These are phyloP conservation scores for Sphaerobolus stellatus DNA, from an alignment of 1,284 basidiomycete species.

Conservation along the genomic window DNA sequence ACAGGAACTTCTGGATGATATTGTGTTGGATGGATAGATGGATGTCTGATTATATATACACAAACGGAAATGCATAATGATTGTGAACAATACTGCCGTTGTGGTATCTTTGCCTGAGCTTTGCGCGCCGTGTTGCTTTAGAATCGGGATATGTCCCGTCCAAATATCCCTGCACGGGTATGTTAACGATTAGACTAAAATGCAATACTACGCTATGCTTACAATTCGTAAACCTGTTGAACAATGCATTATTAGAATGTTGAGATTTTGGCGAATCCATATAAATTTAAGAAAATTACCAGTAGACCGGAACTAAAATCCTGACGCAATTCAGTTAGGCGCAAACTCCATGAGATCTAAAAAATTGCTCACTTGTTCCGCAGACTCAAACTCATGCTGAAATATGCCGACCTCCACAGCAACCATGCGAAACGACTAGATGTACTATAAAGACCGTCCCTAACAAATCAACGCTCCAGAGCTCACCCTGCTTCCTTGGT, in stretches of 20 bases:
- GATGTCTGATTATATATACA: too few relatives aligned
- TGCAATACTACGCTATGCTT: conserved; percentile 19
- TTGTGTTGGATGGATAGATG: too few relatives aligned
- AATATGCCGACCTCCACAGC: conserved; percentile 78
- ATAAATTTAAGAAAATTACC: conserved; percentile 41
- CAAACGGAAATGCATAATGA: too few relatives aligned
- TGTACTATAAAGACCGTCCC: conserved; percentile 15
- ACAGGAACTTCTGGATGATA: neutral
- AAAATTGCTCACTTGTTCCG: conserved; percentile 75
- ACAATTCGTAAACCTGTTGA: conserved; percentile 57
- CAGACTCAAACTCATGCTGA: conserved; percentile 73
- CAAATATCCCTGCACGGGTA: conserved; percentile 62
- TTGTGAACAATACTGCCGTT: too few relatives aligned
- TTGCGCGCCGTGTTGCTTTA: conserved; percentile 42
- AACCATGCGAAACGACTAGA: conserved; percentile 64
- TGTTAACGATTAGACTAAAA: conserved; percentile 30
- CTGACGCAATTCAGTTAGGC: conserved; percentile 31
- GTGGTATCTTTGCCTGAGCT: too few relatives aligned
- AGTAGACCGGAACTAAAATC: conserved; percentile 71
- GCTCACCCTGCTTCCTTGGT: conserved; percentile 59
- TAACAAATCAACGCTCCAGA: conserved; percentile 17
- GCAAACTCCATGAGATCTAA: too few relatives aligned
- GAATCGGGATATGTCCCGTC: conserved; percentile 77
- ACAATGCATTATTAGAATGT: neutral
- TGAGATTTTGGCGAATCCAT: conserved; percentile 17